A percentile compares a stretch with the other conserved stretches of the same genome.
Conservation (phyloP, 257 asterid genomes). For the Solanum pinnatisectum region DNA sequence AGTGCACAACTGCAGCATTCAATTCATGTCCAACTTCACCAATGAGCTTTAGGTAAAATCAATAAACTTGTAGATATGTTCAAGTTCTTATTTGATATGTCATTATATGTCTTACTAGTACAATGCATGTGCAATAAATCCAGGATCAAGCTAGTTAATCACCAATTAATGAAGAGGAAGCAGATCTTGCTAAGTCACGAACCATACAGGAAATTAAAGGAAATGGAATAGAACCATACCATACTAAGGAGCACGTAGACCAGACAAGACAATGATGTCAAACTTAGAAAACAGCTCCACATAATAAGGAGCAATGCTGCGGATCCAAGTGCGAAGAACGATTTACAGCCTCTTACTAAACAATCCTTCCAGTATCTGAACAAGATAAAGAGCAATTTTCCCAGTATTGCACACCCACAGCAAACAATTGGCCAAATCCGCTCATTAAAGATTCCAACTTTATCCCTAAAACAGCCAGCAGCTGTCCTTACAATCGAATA, state of each 20-base stretch:
- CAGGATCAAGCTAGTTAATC: neutral
- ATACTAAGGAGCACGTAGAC: conserved; percentile 86
- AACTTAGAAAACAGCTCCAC: conserved; percentile 98
- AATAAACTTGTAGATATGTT: neutral
- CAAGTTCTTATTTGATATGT: neutral
- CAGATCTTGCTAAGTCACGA: neutral
- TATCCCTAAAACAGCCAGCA: conserved; percentile 57
- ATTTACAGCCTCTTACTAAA: conserved; percentile 45
- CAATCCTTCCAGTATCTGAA: conserved; percentile 76
- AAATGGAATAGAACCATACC: conserved; percentile 44
- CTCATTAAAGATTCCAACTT: conserved; percentile 59
- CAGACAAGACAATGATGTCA: conserved; percentile 89
- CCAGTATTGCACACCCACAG: conserved; percentile 59
- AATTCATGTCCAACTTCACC: neutral
- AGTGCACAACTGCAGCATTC: neutral
- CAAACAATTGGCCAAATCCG: conserved; percentile 95
- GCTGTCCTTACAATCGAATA: conserved; percentile 54
- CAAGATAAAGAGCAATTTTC: conserved; percentile 42
- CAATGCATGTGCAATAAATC: neutral
- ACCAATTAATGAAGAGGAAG: neutral
- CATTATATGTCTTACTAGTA: neutral
- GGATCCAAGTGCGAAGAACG: conserved; percentile 75
- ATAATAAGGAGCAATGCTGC: conserved; percentile 84
- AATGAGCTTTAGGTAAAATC: neutral
- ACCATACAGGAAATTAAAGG: neutral